Percentiles rank a stretch among this genome's conserved stretches.
Evolutionary conservation across 1,139 yeast species (phyloP).

Genomic region (Waltiozyma solani): DNA sequence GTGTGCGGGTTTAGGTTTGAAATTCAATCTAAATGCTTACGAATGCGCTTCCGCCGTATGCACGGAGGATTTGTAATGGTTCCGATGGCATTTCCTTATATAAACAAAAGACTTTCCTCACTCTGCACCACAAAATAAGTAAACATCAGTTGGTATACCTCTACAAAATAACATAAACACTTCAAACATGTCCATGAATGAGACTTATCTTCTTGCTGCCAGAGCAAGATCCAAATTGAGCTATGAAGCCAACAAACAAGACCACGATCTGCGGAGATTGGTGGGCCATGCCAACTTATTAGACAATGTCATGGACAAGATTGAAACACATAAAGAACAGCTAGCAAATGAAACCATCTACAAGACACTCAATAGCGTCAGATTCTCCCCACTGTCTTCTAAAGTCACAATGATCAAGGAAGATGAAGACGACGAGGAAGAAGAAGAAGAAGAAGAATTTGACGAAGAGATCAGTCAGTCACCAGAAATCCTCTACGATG

Average conservation of each 20-base stretch:
- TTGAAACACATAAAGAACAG: slow-evolving; percentile 11
- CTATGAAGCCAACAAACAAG: slow-evolving; percentile 51
- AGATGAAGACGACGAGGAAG: slow-evolving; percentile 3
- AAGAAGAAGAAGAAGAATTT: slow-evolving; percentile 7
- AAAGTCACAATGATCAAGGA: slow-evolving; percentile 8
- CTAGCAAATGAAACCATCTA: slow-evolving; percentile 5
- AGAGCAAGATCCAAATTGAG: slow-evolving; percentile 62
- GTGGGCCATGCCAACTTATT: slow-evolving; percentile 73
- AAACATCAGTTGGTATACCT: neutral
- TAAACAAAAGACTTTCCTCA: too few species aligned
- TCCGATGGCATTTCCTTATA: too few species aligned
- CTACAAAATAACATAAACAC: neutral
- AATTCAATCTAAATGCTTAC: too few species aligned
- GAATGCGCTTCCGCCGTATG: too few species aligned
- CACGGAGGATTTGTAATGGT: too few species aligned
- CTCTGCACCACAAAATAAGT: neutral
- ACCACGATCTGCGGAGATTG: slow-evolving; percentile 48
- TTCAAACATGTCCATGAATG: slow-evolving; percentile 9
- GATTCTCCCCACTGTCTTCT: neutral
- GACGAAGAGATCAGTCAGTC: slow-evolving; percentile 4
- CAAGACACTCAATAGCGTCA: neutral
- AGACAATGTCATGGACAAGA: slow-evolving; percentile 51
- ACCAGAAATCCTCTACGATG: slow-evolving; percentile 4
- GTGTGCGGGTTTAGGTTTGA: too few species aligned
- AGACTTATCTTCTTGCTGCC: slow-evolving; percentile 54